A percentile compares a stretch with the other conserved stretches of the same genome.
These are phyloP conservation scores for Kwoniella dejecticola DNA, from an alignment of 768 basidiomycete genomes.

Conservation along the genomic window DNA sequence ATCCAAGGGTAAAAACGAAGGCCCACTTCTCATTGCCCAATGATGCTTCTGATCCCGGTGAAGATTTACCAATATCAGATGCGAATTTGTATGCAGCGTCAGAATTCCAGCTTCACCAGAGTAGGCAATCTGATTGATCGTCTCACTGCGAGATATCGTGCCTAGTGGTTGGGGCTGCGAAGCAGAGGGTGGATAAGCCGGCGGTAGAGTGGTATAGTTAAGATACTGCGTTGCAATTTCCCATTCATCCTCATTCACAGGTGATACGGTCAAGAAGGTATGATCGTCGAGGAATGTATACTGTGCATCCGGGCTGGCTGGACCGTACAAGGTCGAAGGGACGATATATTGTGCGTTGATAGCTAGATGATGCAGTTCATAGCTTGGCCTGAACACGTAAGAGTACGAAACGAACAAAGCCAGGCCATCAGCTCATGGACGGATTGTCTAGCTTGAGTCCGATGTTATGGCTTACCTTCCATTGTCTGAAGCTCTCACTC, in stretches of 20 bases:
- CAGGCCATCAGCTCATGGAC: background rate
- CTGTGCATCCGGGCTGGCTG: conserved; percentile 4
- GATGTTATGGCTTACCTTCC: background rate
- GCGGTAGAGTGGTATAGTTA: conserved; percentile 19
- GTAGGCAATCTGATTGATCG: background rate
- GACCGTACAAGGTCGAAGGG: conserved; percentile 10
- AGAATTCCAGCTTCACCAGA: conserved; percentile 5
- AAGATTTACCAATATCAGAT: background rate
- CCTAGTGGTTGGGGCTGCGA: background rate
- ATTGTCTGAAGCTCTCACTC: background rate
- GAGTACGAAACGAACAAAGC: too few species aligned
- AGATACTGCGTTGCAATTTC: conserved; percentile 1
- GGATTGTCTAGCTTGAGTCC: too few species aligned
- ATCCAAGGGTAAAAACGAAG: too few species aligned
- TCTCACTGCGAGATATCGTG: background rate
- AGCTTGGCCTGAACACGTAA: background rate
- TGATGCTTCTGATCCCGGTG: background rate
- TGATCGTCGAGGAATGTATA: conserved; percentile 23
- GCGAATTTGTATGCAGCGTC: background rate
- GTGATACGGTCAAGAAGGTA: conserved; percentile 11
- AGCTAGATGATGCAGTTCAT: conserved; percentile 25
- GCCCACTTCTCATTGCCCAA: too few species aligned
- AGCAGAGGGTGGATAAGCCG: conserved; percentile 16
- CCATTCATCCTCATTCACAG: conserved; percentile 3
- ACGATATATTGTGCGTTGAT: conserved; percentile 30